Evolutionary conservation across 768 basidiomycete species (phyloP).

Genomic region (Auricularia sp.): DNA sequence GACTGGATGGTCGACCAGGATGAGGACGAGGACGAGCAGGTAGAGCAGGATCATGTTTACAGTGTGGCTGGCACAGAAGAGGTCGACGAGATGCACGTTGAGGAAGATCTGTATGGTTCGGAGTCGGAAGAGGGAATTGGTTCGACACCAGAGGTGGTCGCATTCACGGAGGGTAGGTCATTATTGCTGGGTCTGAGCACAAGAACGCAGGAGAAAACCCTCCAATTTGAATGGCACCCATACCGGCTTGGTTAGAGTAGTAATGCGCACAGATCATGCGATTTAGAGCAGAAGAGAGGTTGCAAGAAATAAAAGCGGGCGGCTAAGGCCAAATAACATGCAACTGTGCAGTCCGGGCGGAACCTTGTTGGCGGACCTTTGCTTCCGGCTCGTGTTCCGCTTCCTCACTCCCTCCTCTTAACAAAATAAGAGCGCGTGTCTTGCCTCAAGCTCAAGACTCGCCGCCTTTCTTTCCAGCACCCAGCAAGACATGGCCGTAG

Average conservation of each 20-base stretch:
- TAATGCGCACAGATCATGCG: not conserved
- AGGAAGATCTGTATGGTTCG: not conserved
- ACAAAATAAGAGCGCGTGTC: not conserved
- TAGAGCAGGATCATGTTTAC: too few species aligned
- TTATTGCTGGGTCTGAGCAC: not conserved
- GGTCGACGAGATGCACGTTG: not conserved
- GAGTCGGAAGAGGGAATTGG: not conserved
- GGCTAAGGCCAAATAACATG: not conserved
- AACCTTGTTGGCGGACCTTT: not conserved
- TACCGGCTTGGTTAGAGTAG: not conserved
- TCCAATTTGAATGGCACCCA: not conserved
- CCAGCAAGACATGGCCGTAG: constrained; percentile 67
- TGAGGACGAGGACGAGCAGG: too few species aligned
- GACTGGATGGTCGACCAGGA: too few species aligned
- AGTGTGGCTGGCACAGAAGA: too few species aligned
- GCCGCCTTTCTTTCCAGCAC: constrained; percentile 29
- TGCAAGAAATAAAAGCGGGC: too few species aligned
- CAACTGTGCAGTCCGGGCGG: not conserved
- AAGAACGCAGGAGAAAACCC: not conserved
- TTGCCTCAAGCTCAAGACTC: constrained; percentile 8
- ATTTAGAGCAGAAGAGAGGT: not conserved
- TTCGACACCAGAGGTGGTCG: not conserved
- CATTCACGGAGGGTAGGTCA: not conserved
- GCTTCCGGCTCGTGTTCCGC: not conserved
- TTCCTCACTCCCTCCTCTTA: not conserved